Percentiles rank a stretch among this genome's conserved stretches.
These are phyloP conservation scores for Paraphoma chrysanthemicola DNA, from an alignment of 2,329 filamentous ascomycete species.

Conservation along the genomic window DNA sequence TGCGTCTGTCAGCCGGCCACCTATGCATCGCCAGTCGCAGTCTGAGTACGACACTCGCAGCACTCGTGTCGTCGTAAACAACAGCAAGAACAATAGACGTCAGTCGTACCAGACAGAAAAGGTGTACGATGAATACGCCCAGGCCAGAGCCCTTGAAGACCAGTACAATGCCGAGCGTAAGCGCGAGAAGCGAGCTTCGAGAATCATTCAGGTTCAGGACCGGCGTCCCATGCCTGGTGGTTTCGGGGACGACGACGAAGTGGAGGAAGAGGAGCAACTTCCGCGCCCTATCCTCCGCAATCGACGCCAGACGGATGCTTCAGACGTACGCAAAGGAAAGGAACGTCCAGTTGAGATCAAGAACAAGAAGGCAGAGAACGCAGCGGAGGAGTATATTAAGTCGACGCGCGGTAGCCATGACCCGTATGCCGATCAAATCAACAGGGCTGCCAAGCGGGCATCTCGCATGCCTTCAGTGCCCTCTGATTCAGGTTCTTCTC, in stretches of 20 bases:
- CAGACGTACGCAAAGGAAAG: slow-evolving; percentile 22
- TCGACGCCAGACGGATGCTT: slow-evolving; percentile 32
- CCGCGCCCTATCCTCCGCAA: slow-evolving; percentile 11
- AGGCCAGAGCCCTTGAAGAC: slow-evolving; percentile 6
- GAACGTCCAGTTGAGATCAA: slow-evolving; percentile 26
- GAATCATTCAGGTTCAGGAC: slow-evolving; percentile 9
- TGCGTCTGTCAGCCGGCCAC: slow-evolving; percentile 38
- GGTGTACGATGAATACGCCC: slow-evolving; percentile 16
- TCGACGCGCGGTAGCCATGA: slow-evolving; percentile 34
- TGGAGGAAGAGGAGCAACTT: slow-evolving; percentile 8
- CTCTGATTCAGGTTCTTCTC: slow-evolving; percentile 38
- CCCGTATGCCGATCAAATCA: slow-evolving; percentile 34
- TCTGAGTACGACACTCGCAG: slow-evolving; percentile 34
- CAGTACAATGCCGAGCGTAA: slow-evolving; percentile 11
- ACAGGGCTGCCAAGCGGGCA: slow-evolving; percentile 36
- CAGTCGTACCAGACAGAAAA: slow-evolving; percentile 38
- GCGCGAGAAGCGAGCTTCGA: slow-evolving; percentile 21
- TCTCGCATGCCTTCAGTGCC: slow-evolving; percentile 35
- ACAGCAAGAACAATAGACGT: slow-evolving; percentile 28
- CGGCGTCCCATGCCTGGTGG: slow-evolving; percentile 12
- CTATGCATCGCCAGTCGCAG: slow-evolving; percentile 42
- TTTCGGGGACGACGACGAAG: slow-evolving; percentile 22
- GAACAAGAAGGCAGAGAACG: slow-evolving; percentile 18
- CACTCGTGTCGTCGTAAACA: slow-evolving; percentile 38
- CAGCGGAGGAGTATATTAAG: slow-evolving; percentile 41